phyloP scores from a whole-genome alignment of 139 green algal genomes.

The Chlorella sp. region DNA sequence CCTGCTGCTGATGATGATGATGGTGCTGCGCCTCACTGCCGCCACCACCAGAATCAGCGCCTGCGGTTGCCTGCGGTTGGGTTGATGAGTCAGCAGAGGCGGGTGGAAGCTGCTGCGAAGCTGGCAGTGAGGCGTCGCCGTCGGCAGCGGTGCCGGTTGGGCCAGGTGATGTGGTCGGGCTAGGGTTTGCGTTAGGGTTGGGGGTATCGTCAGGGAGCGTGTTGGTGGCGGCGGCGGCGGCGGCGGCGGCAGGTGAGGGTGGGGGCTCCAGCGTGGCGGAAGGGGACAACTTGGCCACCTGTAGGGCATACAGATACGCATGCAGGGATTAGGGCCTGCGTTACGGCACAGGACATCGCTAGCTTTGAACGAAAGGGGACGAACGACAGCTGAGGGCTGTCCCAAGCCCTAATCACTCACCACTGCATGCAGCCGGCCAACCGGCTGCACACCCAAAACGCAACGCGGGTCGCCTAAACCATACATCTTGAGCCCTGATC shows the following conservation, averaged over 20 bases:
- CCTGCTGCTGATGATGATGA: not conserved
- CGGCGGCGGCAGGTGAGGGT: not conserved
- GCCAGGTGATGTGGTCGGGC: no score
- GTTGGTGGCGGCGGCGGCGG: not conserved
- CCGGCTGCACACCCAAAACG: no score
- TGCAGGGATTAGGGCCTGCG: not conserved
- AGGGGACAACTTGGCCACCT: no score
- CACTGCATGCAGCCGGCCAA: conserved; percentile 38
- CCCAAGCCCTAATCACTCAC: not conserved
- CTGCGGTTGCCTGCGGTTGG: not conserved
- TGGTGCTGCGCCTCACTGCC: not conserved
- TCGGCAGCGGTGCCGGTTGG: not conserved
- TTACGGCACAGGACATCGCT: not conserved
- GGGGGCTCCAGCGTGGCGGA: no score
- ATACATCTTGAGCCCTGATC: not conserved
- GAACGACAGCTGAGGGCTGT: not conserved
- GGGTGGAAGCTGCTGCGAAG: not conserved
- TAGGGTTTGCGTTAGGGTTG: no score
- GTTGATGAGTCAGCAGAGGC: not conserved
- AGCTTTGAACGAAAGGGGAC: not conserved
- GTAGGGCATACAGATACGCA: no score
- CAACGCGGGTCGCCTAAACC: no score
- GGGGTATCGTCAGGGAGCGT: no score
- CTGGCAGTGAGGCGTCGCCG: no score
- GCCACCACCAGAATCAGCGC: not conserved